Percentiles rank a stretch among this genome's conserved stretches.
Evolutionary conservation across 2,329 filamentous ascomycete genomes (phyloP).

Genomic region (Fusarium keratoplasticum): DNA sequence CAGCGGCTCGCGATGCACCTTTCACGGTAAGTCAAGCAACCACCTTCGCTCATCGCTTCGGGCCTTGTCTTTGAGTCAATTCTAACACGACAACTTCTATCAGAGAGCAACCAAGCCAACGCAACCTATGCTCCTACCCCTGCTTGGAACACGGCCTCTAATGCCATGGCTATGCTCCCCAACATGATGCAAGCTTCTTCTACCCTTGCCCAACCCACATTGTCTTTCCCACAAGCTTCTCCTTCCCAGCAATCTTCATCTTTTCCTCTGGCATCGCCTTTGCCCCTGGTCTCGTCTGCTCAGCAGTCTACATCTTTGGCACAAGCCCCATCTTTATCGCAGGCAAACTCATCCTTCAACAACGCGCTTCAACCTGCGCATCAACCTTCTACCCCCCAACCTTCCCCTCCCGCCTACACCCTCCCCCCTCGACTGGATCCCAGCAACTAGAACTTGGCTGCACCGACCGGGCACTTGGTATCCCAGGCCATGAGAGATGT

Average conservation of each 20-base stretch:
- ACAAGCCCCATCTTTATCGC: neutral
- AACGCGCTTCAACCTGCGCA: neutral
- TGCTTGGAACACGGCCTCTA: neutral
- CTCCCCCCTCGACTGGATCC: conserved; percentile 45
- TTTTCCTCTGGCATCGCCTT: neutral
- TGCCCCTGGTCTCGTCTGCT: neutral
- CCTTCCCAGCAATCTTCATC: neutral
- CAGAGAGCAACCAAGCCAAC: conserved; percentile 39
- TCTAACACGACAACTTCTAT: conserved; percentile 3
- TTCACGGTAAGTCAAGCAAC: conserved; percentile 63
- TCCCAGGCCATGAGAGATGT: conserved; percentile 60
- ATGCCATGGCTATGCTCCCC: neutral
- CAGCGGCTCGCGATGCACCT: conserved; percentile 69
- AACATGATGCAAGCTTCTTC: neutral
- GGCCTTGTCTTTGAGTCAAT: neutral
- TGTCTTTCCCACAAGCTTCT: neutral
- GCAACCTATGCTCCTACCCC: conserved; percentile 17
- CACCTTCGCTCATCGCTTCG: neutral
- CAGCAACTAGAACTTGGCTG: conserved; percentile 49
- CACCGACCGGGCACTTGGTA: conserved; percentile 39
- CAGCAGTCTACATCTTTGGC: neutral
- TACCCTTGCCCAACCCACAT: neutral
- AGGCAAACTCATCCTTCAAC: neutral
- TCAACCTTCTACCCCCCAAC: neutral
- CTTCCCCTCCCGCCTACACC: conserved; percentile 16